Evolutionary conservation across 1,284 basidiomycete species (phyloP), one percentile per base, ranked within the genome.

Genomic region (Tylopilus sp.): DNA sequence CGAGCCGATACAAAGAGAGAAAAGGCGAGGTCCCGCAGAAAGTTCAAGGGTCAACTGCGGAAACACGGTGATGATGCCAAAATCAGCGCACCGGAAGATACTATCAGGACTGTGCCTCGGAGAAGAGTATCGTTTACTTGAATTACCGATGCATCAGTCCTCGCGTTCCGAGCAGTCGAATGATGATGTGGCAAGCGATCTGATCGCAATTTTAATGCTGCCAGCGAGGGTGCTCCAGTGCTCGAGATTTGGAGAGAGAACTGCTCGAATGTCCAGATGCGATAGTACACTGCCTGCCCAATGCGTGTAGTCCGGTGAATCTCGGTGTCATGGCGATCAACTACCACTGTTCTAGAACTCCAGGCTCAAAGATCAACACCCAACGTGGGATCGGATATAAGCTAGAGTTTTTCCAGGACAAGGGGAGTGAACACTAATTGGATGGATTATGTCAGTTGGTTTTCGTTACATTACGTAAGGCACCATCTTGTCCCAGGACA

Each of bases 121-220:
- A 66, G 68, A 56, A 66, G 57, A 49, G 64, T 66, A 13, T 63
- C 66, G 6, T 66, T 66, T 57, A 55, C 54, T 52, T 66, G 54
- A 66, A 51, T 44, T 53, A 4, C 51, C 35, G 41, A 48, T 58
- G 45, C 40, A 57, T 59, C 59, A 53, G 41, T 52, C 55, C 52
- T 65, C 51, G 46, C 52, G 49, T 52, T 51, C 59, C 54, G 46
- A 50, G 56, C 52, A 44, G 56, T 59, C 40, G 49, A 53, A 46
- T 19, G 36, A 35, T 49, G 45, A 28, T 18, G 33, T 13, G 40
- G 46, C 43, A n/a, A 58, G 59, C 61, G 63, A 66, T 62, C 57
- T 41, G 63, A 62, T 64, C 60, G 60, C 52, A 25, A 46, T 54
- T 30, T 16, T 7, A 33, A 39, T 46, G 51, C 46, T 47, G 47